A percentile compares a stretch with the other conserved stretches of the same genome.
phyloP scores from a whole-genome alignment of 768 basidiomycete species.

The Calocybe cyanea region DNA sequence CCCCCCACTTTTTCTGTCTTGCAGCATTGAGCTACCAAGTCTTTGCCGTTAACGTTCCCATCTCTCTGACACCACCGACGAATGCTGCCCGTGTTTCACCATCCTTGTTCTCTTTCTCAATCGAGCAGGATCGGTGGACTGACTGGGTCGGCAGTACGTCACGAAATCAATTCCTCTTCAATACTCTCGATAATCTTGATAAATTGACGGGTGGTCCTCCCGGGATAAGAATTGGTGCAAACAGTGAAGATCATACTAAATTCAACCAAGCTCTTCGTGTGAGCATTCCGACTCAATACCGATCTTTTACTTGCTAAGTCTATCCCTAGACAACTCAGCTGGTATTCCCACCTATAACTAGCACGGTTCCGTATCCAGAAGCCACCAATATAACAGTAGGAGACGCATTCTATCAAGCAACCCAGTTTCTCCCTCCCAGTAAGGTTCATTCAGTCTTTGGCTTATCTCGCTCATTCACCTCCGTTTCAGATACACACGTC shows the following conservation, averaged over 20 bases:
- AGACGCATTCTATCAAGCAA: constrained; percentile 43
- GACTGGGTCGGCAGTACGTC: constrained; percentile 57
- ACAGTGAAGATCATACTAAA: constrained; percentile 55
- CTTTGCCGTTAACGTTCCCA: constrained; percentile 26
- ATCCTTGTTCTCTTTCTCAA: constrained; percentile 57
- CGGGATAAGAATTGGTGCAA: constrained; percentile 55
- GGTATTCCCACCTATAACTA: constrained; percentile 44
- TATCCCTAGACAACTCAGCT: constrained; percentile 37
- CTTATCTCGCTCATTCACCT: not conserved
- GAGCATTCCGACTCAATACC: constrained; percentile 1
- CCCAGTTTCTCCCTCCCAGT: constrained; percentile 16
- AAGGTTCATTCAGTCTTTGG: not conserved
- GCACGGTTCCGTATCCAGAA: constrained; percentile 60
- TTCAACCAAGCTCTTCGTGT: constrained; percentile 48
- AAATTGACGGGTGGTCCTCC: constrained; percentile 47
- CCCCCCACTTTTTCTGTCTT: constrained; percentile 5
- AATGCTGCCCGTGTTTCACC: constrained; percentile 34
- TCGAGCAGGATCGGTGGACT: constrained; percentile 67
- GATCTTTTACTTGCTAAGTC: not conserved
- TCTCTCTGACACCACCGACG: constrained; percentile 36
- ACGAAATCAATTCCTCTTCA: constrained; percentile 56
- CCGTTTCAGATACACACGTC: constrained; percentile 48
- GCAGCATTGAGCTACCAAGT: constrained; percentile 5
- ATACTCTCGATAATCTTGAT: constrained; percentile 52
- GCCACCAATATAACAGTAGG: constrained; percentile 56